A percentile compares a stretch with the other conserved stretches of the same genome.
Evolutionary conservation across 2,329 filamentous ascomycete species (phyloP).

Genomic region (Tolypocladium tundrense): DNA sequence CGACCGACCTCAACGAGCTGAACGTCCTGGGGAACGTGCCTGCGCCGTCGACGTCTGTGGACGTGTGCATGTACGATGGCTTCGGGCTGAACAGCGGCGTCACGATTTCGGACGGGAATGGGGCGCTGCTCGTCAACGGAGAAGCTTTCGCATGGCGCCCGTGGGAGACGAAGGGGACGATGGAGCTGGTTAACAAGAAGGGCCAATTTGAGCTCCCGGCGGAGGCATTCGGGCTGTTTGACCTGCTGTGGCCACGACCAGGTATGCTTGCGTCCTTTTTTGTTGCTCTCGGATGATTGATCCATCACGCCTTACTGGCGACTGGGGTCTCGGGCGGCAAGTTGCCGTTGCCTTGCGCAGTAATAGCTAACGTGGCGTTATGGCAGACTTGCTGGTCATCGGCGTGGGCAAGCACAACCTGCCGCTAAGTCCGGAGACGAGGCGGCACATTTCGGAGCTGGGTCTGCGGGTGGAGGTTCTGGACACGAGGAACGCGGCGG

Average conservation of each 20-base stretch:
- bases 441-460: conserved; percentile 59
- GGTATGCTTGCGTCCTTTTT: conserved; percentile 41
- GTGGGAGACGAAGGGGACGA: conserved; percentile 47
- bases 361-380: background rate
- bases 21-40: conserved; percentile 71
- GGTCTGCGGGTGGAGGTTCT: conserved; percentile 81
- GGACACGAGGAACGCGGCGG: conserved; percentile 87
- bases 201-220: conserved; percentile 71
- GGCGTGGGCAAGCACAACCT: conserved; percentile 69
- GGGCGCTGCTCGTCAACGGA: conserved; percentile 70
- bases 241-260: conserved; percentile 77
- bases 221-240: conserved; percentile 64
- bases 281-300: background rate
- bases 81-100: conserved; percentile 80
- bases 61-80: conserved; percentile 71
- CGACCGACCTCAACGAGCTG: conserved; percentile 59
- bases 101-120: conserved; percentile 57
- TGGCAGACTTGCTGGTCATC: conserved; percentile 73
- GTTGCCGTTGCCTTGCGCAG: background rate
- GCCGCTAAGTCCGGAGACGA: conserved; percentile 67
- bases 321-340: background rate
- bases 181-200: conserved; percentile 57
- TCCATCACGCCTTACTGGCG: background rate
- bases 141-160: conserved; percentile 86
- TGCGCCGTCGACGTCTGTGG: conserved; percentile 70